Percentiles rank a stretch among this genome's conserved stretches.
Conservation (phyloP, 805 yeast species). For the Saccharomycopsis sp. region DNA sequence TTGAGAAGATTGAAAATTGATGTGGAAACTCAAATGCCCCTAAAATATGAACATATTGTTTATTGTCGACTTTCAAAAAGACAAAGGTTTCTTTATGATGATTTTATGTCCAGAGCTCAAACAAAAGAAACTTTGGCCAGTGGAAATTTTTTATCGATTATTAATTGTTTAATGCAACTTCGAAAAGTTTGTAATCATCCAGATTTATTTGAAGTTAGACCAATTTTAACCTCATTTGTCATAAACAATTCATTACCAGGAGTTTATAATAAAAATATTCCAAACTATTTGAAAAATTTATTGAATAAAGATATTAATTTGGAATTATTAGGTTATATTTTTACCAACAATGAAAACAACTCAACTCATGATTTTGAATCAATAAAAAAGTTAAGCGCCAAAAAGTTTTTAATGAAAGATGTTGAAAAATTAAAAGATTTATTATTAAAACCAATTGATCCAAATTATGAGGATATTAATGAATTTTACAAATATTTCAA, state of each 20-base stretch:
- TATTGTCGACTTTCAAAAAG: slow-evolving; percentile 75
- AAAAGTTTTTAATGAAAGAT: slow-evolving; percentile 34
- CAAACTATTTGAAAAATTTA: slow-evolving; percentile 30
- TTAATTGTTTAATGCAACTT: slow-evolving; percentile 94
- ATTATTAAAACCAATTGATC: slow-evolving; percentile 24
- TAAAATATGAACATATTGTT: slow-evolving; percentile 95
- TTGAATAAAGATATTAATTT: slow-evolving; percentile 35
- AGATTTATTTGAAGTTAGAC: slow-evolving; percentile 91
- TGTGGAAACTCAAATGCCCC: slow-evolving; percentile 92
- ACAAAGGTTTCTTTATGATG: slow-evolving; percentile 61
- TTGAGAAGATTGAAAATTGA: slow-evolving; percentile 88
- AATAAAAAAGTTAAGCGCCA: slow-evolving; percentile 36
- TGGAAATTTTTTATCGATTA: slow-evolving; percentile 89
- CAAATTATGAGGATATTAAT: slow-evolving; percentile 33
- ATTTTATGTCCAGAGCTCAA: slow-evolving; percentile 87
- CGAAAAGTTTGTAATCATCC: slow-evolving; percentile 89
- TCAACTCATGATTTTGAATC: slow-evolving; percentile 38
- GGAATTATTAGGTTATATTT: slow-evolving; percentile 48
- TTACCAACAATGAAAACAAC: slow-evolving; percentile 36
- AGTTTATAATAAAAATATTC: slow-evolving; percentile 24
- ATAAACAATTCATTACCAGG: slow-evolving; percentile 54
- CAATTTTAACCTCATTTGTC: slow-evolving; percentile 83
- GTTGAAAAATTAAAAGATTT: slow-evolving; percentile 31
- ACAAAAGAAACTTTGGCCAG: slow-evolving; percentile 89
- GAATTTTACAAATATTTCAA: slow-evolving; percentile 51